A percentile compares a stretch with the other conserved stretches of the same genome.
These are phyloP conservation scores for Skeletonema costatum DNA, from an alignment of 108 stramenopile genomes.

Conservation along the genomic window DNA sequence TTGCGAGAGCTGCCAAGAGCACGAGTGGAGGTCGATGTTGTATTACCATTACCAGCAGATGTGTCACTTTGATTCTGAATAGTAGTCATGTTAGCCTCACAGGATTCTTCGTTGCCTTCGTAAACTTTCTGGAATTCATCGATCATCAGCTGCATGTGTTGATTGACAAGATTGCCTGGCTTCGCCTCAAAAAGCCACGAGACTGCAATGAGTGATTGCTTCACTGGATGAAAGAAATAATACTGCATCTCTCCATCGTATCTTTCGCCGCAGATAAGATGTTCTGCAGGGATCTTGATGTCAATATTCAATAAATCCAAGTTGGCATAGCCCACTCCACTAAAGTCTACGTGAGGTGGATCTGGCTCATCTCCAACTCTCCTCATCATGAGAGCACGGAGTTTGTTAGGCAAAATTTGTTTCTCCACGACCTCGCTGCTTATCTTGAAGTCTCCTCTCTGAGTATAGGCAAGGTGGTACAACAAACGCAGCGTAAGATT, in stretches of 20 bases:
- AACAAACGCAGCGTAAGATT: no score
- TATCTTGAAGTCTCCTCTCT: conserved; percentile 30
- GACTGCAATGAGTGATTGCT: conserved; percentile 24
- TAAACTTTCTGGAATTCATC: conserved; percentile 37
- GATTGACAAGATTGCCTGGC: conserved; percentile 5
- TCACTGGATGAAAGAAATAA: conserved; percentile 19
- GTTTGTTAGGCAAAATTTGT: conserved; percentile 42
- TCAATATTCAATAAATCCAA: conserved; percentile 55
- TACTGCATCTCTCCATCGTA: conserved; percentile 71
- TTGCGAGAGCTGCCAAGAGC: background rate
- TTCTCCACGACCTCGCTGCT: conserved; percentile 23
- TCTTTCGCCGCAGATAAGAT: conserved; percentile 57
- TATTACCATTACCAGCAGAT: background rate
- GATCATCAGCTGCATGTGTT: conserved; percentile 35
- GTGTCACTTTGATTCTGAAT: no score
- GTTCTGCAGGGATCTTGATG: conserved; percentile 67
- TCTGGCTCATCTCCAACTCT: conserved; percentile 23
- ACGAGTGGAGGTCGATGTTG: background rate
- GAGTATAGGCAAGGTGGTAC: background rate
- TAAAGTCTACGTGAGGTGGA: conserved; percentile 37
- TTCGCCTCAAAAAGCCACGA: conserved; percentile 40
- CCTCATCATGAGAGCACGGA: conserved; percentile 18
- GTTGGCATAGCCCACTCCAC: conserved; percentile 13
- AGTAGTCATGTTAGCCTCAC: background rate
- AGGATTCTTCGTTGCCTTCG: conserved; percentile 27